Evolutionary conservation across 257 asterid genomes (phyloP), one percentile per base, ranked within the genome.

Genomic region (Gentiana dahurica): DNA sequence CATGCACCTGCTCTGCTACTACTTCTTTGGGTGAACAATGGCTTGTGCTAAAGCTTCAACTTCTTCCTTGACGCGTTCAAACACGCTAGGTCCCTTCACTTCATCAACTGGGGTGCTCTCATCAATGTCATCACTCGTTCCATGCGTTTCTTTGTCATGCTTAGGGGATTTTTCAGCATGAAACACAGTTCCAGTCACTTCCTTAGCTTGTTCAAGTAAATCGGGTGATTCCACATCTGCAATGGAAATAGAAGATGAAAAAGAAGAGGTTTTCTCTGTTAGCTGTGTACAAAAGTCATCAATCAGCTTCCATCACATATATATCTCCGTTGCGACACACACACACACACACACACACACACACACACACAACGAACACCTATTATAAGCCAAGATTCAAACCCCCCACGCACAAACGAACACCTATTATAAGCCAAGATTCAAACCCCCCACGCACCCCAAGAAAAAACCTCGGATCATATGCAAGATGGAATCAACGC

Each of bases 61-160:
- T 69, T 91, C 98, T 77, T 91, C 98, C 82, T 83, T 87, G 7
- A 69, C 81, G 3, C 98, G 82, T 34, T 79, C 77, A 51, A 87
- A 60, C 3, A 91, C 79, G 43, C 78, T 44, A 4, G 98, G 98
- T 7, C 83, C 96, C 65, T 84, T 87, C 24, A 91, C 83, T 58
- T 81, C 89, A 56, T 79, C 89, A 5, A 76, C 60, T 0, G 81
- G 78, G 35, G 98, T 87, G 64, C 61, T 78, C 60, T 73, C 80
- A 59, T 81, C 77, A 33, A 91, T 82, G 54, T 79, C 89, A 46
- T 69, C 76, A 15, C 89, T 91, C 24, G 59, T 76, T 70, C 98
- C 96, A 34, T 91, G 96, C 1, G 98, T 91, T 72, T 91, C 98
- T 66, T 73, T 73, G 64, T 71, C 61, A 69, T 82, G 94, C 38